Conservation (phyloP, 805 yeast genomes). For the Metschnikowia chrysomelidarum region DNA sequence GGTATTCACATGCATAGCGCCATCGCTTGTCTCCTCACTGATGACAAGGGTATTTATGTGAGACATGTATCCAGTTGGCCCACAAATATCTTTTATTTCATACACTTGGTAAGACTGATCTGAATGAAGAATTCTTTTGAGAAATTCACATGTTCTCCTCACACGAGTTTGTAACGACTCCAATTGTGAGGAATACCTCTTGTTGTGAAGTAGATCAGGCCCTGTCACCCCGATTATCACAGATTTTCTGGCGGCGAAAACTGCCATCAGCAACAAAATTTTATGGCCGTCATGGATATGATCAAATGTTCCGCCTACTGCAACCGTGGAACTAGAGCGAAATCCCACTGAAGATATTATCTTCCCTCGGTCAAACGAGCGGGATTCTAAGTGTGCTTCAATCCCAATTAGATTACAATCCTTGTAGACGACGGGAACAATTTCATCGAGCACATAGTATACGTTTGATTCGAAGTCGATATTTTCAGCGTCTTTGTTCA, state of each 20-base stretch:
- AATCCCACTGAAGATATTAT: neutral
- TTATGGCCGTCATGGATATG: slow-evolving; percentile 96
- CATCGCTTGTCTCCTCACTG: slow-evolving; percentile 73
- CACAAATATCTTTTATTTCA: slow-evolving; percentile 82
- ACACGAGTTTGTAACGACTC: slow-evolving; percentile 58
- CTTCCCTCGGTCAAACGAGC: too few relatives aligned
- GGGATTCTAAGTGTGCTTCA: neutral
- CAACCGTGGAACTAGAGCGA: slow-evolving; percentile 25
- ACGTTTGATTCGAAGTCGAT: neutral
- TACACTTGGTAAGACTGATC: slow-evolving; percentile 47
- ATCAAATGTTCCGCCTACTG: slow-evolving; percentile 97
- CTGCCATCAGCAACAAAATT: slow-evolving; percentile 70
- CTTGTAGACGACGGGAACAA: slow-evolving; percentile 1
- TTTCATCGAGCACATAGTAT: slow-evolving; percentile 2
- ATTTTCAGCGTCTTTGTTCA: slow-evolving; percentile 17
- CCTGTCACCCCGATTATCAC: slow-evolving; percentile 87
- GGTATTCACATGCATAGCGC: slow-evolving; percentile 72
- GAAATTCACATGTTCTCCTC: slow-evolving; percentile 45
- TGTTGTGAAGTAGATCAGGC: slow-evolving; percentile 64
- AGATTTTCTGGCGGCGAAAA: slow-evolving; percentile 51
- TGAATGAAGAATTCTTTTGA: slow-evolving; percentile 46
- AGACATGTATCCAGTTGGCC: slow-evolving; percentile 80
- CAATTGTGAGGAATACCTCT: slow-evolving; percentile 65
- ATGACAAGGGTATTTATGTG: slow-evolving; percentile 79
- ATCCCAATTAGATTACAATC: neutral